Evolutionary conservation across 2,329 filamentous ascomycete genomes (phyloP).

Genomic region (Epicoccum sorghinum): DNA sequence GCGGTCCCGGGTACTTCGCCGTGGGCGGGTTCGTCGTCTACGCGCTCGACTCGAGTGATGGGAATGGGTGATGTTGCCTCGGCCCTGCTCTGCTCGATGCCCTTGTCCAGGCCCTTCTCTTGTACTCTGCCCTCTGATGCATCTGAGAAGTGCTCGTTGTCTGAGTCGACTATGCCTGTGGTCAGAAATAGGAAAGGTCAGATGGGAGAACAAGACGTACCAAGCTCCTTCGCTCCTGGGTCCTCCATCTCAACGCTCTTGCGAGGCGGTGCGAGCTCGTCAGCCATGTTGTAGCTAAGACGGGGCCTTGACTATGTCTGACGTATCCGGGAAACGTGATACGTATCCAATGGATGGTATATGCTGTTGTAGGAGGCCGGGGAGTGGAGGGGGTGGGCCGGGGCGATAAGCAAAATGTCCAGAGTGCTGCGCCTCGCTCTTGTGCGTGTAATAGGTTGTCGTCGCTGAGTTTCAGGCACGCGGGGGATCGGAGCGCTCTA

Average conservation of each 20-base stretch:
- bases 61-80: conserved; percentile 61
- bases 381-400: neutral
- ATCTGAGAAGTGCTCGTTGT: conserved; percentile 70
- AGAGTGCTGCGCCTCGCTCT: conserved; percentile 26
- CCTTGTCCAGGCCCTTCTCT: conserved; percentile 11
- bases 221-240: conserved; percentile 61
- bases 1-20: conserved; percentile 67
- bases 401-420: conserved; percentile 1
- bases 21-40: conserved; percentile 63
- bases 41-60: conserved; percentile 66
- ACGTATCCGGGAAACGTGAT: neutral
- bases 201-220: conserved; percentile 47
- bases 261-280: conserved; percentile 59
- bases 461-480: conserved; percentile 28
- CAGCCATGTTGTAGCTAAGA: conserved; percentile 37
- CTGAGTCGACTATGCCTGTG: conserved; percentile 47
- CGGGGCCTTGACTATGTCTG: neutral
- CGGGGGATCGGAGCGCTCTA: conserved; percentile 18
- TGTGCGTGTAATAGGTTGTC: conserved; percentile 21
- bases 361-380: neutral
- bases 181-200: conserved; percentile 18
- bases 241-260: conserved; percentile 63
- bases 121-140: conserved; percentile 61
- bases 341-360: neutral
- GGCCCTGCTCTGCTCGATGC: conserved; percentile 44